Evolutionary conservation across 2,329 filamentous ascomycete genomes (phyloP).

Genomic region (Neoarthrinium moseri): DNA sequence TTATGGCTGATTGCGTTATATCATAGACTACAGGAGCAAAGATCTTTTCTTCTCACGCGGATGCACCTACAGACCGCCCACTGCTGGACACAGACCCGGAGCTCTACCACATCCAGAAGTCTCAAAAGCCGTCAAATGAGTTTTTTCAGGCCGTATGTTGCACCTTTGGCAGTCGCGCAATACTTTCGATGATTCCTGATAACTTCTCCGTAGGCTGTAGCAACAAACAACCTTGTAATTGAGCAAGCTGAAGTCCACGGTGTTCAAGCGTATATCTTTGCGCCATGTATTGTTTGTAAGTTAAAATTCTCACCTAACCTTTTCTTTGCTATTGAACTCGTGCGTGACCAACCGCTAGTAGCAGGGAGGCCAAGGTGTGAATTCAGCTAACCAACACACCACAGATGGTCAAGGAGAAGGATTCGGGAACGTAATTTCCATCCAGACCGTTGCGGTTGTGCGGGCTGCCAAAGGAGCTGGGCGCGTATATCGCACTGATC

Average conservation of each 20-base stretch:
- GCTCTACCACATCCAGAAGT: slow-evolving; percentile 43
- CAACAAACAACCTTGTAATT: slow-evolving; percentile 40
- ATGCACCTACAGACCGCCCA: slow-evolving; percentile 36
- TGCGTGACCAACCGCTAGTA: not conserved
- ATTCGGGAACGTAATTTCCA: slow-evolving; percentile 50
- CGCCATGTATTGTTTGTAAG: slow-evolving; percentile 50
- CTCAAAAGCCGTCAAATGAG: slow-evolving; percentile 20
- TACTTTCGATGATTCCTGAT: not conserved
- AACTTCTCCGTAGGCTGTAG: slow-evolving; percentile 29
- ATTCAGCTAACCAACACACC: not conserved
- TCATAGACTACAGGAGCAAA: slow-evolving; percentile 49
- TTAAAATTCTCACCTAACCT: not conserved
- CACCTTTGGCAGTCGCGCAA: not conserved
- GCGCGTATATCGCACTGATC: slow-evolving; percentile 41
- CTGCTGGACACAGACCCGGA: slow-evolving; percentile 42
- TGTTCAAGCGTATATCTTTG: slow-evolving; percentile 51
- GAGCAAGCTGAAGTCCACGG: slow-evolving; percentile 39
- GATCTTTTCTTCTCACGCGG: slow-evolving; percentile 47
- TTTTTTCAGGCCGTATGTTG: slow-evolving; percentile 24
- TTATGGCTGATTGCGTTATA: too few relatives aligned
- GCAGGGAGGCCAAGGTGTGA: too few relatives aligned
- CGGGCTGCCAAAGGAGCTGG: slow-evolving; percentile 38
- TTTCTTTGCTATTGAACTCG: not conserved
- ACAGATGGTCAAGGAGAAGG: slow-evolving; percentile 44
- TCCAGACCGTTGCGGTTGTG: slow-evolving; percentile 49